phyloP scores from a whole-genome alignment of 257 asterid species.

The Solanum ossicruentum region DNA sequence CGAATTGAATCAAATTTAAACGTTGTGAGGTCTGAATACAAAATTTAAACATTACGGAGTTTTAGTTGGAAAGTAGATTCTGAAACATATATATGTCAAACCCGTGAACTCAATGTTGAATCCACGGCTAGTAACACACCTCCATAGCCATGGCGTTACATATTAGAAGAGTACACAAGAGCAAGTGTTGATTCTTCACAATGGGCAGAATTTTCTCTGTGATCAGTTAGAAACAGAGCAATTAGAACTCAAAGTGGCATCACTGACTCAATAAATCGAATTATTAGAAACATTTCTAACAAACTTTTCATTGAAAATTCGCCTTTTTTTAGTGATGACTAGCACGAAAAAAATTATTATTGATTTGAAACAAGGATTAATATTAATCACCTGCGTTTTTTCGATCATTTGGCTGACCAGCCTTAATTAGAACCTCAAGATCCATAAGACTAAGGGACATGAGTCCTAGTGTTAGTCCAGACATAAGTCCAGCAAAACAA shows the following conservation, averaged over 20 bases:
- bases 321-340: neutral
- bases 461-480: conserved; percentile 84
- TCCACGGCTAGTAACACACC: conserved; percentile 15
- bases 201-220: conserved; percentile 75
- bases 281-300: neutral
- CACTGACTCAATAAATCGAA: neutral
- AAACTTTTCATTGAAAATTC: neutral
- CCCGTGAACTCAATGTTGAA: neutral
- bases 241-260: neutral
- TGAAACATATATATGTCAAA: neutral
- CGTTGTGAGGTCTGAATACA: neutral
- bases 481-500: conserved; percentile 85
- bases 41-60: neutral
- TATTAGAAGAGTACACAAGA: conserved; percentile 78
- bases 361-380: neutral
- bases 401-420: conserved; percentile 61
- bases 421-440: conserved; percentile 68
- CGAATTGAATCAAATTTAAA: neutral
- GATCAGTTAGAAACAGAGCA: neutral
- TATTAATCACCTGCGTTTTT: conserved; percentile 48
- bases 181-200: conserved; percentile 75
- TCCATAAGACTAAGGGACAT: conserved; percentile 91
- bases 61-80: neutral
- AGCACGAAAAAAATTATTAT: neutral
- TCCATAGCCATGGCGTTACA: conserved; percentile 88